Percentiles rank a stretch among this genome's conserved stretches.
These are phyloP conservation scores for Calocybe cyanea DNA, from an alignment of 768 basidiomycete species.

Conservation along the genomic window DNA sequence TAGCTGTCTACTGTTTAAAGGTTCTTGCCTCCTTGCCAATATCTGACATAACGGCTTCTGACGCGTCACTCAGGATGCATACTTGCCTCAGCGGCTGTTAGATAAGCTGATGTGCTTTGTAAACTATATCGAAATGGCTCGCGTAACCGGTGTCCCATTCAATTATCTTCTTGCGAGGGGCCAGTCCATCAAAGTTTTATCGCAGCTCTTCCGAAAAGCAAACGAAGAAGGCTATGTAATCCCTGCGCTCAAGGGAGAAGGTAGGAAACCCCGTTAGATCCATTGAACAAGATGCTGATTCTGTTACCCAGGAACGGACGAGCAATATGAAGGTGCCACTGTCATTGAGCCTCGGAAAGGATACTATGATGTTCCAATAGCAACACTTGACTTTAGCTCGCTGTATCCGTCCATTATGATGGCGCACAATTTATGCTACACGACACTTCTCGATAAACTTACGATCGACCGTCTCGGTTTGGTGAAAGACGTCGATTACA, in stretches of 20 bases:
- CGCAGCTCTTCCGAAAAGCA: constrained; percentile 91
- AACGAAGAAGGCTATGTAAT: constrained; percentile 89
- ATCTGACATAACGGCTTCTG: not conserved
- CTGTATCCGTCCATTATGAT: constrained; percentile 99
- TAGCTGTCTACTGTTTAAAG: constrained; percentile 98
- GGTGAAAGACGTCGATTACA: constrained; percentile 85
- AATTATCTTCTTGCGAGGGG: constrained; percentile 91
- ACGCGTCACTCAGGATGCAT: constrained; percentile 74
- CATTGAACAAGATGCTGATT: not conserved
- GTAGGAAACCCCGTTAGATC: constrained; percentile 29
- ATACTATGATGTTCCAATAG: constrained; percentile 95
- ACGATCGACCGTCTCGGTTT: constrained; percentile 77
- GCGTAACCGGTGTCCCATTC: constrained; percentile 99
- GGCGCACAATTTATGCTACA: constrained; percentile 99
- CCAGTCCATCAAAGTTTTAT: constrained; percentile 98
- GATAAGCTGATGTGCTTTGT: constrained; percentile 99
- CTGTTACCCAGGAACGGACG: constrained; percentile 67
- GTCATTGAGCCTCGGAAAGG: constrained; percentile 97
- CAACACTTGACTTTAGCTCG: constrained; percentile 97
- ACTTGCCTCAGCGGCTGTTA: constrained; percentile 91
- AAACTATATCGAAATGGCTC: constrained; percentile 98
- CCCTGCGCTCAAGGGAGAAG: constrained; percentile 83
- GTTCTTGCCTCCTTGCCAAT: constrained; percentile 31
- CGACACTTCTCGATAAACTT: constrained; percentile 81
- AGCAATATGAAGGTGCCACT: constrained; percentile 98